Evolutionary conservation across 2,329 filamentous ascomycete species (phyloP).

Genomic region (Ambrosiella cleistominuta): DNA sequence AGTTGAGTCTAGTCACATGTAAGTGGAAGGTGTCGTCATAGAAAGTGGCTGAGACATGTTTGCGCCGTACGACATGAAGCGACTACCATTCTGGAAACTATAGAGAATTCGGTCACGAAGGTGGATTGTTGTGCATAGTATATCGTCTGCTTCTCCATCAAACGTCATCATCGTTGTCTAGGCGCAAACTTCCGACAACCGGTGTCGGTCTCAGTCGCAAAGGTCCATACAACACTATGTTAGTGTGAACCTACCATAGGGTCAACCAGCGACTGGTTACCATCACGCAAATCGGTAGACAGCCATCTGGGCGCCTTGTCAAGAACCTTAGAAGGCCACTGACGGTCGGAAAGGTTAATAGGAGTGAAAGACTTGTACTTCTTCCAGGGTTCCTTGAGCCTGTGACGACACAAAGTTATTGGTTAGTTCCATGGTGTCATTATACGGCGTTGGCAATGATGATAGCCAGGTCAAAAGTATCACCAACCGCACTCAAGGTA

Average conservation of each 20-base stretch:
- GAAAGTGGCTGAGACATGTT: background rate
- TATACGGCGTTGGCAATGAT: background rate
- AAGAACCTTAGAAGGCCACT: slow-evolving; percentile 73
- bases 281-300: slow-evolving; percentile 73
- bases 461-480: too few relatives aligned
- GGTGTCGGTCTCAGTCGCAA: background rate
- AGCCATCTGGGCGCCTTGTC: slow-evolving; percentile 82
- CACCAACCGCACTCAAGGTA: too few relatives aligned
- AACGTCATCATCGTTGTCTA: background rate
- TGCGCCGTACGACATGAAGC: background rate
- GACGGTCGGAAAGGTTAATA: slow-evolving; percentile 44
- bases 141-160: background rate
- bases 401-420: slow-evolving; percentile 16
- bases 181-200: background rate
- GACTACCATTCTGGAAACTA: background rate
- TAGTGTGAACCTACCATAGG: slow-evolving; percentile 55
- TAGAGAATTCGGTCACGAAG: background rate
- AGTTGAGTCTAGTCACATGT: background rate
- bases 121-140: background rate
- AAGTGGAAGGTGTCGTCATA: background rate
- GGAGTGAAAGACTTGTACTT: slow-evolving; percentile 56
- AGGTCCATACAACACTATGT: background rate
- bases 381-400: slow-evolving; percentile 58
- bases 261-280: slow-evolving; percentile 82
- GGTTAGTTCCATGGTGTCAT: background rate